A percentile compares a stretch with the other conserved stretches of the same genome.
Evolutionary conservation across 768 basidiomycete genomes (phyloP).

Genomic region (Russula lepida): DNA sequence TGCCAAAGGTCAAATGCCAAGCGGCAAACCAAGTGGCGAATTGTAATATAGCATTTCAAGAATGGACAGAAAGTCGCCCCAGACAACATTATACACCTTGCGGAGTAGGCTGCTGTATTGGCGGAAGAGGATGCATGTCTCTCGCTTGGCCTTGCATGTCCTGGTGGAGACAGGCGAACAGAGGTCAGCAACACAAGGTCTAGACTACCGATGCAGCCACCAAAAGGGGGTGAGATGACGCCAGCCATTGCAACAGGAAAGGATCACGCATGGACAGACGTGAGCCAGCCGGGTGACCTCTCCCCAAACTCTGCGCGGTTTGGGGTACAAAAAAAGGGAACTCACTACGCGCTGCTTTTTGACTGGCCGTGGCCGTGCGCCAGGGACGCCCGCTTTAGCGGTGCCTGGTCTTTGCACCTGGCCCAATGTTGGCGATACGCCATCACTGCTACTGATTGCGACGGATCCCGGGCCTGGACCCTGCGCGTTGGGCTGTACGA

Average conservation of each 20-base stretch:
- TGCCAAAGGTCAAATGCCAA: neutral
- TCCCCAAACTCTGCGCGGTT: neutral
- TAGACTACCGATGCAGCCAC: neutral
- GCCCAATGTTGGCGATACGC: neutral
- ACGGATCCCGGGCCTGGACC: neutral
- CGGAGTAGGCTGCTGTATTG: slow-evolving; percentile 21
- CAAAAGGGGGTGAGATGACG: neutral
- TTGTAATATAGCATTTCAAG: slow-evolving; percentile 1
- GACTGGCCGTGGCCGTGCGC: slow-evolving; percentile 20
- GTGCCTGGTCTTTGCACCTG: slow-evolving; percentile 3
- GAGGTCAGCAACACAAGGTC: slow-evolving; percentile 3
- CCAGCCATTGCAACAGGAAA: neutral
- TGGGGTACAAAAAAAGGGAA: neutral
- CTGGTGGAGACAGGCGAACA: slow-evolving; percentile 1
- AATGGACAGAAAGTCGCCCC: neutral
- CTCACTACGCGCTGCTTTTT: slow-evolving; percentile 22
- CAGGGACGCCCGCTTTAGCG: slow-evolving; percentile 19
- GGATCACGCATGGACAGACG: neutral
- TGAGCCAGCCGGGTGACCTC: neutral
- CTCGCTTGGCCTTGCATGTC: slow-evolving; percentile 22
- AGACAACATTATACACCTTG: slow-evolving; percentile 18
- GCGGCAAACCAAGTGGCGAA: neutral
- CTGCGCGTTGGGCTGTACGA: slow-evolving; percentile 11
- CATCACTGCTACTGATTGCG: neutral
- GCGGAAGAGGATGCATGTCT: slow-evolving; percentile 18